Base-by-base conservation (phyloP, 1,284 basidiomycete genomes). In the Stygiomarasmius scandens region DNA sequence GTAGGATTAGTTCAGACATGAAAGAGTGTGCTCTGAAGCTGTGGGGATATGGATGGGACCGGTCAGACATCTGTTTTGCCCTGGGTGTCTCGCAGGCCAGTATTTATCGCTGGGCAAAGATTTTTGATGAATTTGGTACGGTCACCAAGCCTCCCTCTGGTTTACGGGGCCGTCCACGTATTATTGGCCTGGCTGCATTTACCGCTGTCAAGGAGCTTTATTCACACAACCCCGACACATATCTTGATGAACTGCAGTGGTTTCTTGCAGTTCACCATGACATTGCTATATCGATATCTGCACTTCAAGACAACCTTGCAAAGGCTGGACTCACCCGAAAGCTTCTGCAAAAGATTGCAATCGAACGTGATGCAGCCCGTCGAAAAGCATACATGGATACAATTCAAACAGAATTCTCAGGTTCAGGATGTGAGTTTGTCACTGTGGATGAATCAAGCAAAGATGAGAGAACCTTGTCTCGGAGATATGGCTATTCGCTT, bases 71-170 rank as follows among this genome's bases (percentile, higher is more conserved):
- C n/a, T 27, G 50, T 19, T 49, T 54, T 2, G 52, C 50, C 10
- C 55, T 69, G 1, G 47, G 61, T 20, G 60, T 71, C 1, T 67
- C 64, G n/a, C 24, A 38, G 4, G 27, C 55, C 3, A 69, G 65
- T 50, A 2, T 69, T 6, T 68, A 64, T 46, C 54, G 57, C 4
- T 69, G 67, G 67, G 52, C 22, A 19, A 36, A 14, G 1, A 54
- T 64, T 19, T 61, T 67, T 34, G 43, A 58, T 5, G 56, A 61
- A 22, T 52, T 56, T 47, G 51, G 58, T 0, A 41, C 54, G 16
- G 62, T 65, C 16, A 32, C 43, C 4, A 34, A 53, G 44, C 57
- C 55, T 14, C 43, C 32, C 6, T 49, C 53, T 47, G 38, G 49
- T 29, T 20, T 59, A 22, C 20, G 41, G 36, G 61, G 62, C 10